Percentiles rank a stretch among this genome's conserved stretches.
phyloP scores from a whole-genome alignment of 78 protist genomes.

The Chrysochromulina parva region DNA sequence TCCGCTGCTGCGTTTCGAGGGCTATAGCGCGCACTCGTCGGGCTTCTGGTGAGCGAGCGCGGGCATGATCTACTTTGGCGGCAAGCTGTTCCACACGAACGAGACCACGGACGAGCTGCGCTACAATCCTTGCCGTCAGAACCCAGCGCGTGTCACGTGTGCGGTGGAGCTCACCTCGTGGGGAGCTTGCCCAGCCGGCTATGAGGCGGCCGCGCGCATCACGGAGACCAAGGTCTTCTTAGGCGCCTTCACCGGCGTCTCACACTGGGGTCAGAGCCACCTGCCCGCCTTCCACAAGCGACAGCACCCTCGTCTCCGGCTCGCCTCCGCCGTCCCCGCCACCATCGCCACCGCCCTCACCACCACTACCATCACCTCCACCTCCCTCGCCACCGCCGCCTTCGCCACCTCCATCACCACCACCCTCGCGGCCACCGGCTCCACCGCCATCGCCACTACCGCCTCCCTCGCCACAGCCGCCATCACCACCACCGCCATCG shows the following conservation, averaged over 20 bases:
- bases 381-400: too few relatives aligned
- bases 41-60: constrained; percentile 53
- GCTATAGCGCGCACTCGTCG: constrained; percentile 65
- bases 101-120: neutral
- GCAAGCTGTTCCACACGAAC: neutral
- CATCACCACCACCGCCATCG: too few relatives aligned
- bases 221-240: neutral
- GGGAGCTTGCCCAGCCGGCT: neutral
- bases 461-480: too few relatives aligned
- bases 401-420: too few relatives aligned
- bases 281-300: too few relatives aligned
- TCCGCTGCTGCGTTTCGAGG: constrained; percentile 57
- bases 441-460: too few relatives aligned
- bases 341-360: too few relatives aligned
- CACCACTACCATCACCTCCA: too few relatives aligned
- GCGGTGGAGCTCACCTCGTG: neutral
- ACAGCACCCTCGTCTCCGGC: too few relatives aligned
- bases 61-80: constrained; percentile 69
- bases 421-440: too few relatives aligned
- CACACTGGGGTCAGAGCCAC: constrained; percentile 32
- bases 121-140: neutral
- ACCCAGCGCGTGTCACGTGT: neutral
- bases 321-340: too few relatives aligned
- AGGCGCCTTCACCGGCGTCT: neutral
- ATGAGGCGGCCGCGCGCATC: neutral